Base-by-base conservation (phyloP, 2,329 filamentous ascomycete genomes). In the Didymosphaeria variabile region DNA sequence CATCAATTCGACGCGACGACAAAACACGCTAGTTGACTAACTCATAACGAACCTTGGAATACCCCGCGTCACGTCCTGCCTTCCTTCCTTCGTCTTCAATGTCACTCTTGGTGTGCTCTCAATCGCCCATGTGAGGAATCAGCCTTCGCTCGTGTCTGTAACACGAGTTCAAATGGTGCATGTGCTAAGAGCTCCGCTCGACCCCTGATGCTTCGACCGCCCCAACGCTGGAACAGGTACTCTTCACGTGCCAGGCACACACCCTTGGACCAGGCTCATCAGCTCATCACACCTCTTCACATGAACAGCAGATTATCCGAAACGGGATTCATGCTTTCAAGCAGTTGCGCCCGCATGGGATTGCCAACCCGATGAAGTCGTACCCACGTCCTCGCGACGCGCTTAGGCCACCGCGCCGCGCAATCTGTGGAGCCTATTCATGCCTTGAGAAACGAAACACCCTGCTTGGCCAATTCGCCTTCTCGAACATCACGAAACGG, bases 391-490 rank as follows among this genome's bases (percentile, higher is more conserved):
- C 15, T n/a, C 19, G 17, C 19, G 31, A 38, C 19, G 49, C 49
- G 49, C 49, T 38, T 17, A 36, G 49, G 29, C 31, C 49, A 23
- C 49, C 49, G 19, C 32, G 49, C 26, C 49, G 49, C 49, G 49
- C 32, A 36, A 36, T 36, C n/a, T 52, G 49, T 52, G 49, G 49
- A 52, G 49, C 49, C 6, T 21, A 13, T 36, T 52, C 31, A 52
- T 52, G 49, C 49, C 31, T 52, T 38, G 8, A 10, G 31, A 52
- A 38, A 52, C 49, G 49, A 52, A 52, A 52, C 49, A 52, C 19
- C 49, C 31, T 52, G 17, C 29, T 38, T 52, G 32, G 31, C 49
- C 31, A 38, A 52, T 52, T 13, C 29, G 15, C n/a, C 26, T 38
- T 36, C 32, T 38, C 32, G 10, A 36, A 19, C 19, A 19, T 21